Evolutionary conservation across 83 land plant species (phyloP).

Genomic region (Diphasiastrum complanatum): DNA sequence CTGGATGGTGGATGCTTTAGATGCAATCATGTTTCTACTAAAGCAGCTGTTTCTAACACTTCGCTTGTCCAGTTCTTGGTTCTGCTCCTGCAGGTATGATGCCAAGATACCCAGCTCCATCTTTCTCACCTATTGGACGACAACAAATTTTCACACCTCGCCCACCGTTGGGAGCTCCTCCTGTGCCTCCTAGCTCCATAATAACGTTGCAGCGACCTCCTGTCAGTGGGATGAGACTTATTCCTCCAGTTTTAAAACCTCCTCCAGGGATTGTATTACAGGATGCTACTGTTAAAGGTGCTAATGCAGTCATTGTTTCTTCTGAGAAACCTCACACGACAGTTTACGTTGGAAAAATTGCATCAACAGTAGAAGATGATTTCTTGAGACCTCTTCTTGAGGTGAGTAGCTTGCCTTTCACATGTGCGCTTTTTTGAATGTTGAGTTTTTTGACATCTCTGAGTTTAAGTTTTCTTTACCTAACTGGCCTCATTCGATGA

Average conservation of each 20-base stretch:
- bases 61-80: slow-evolving; percentile 49
- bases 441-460: background rate
- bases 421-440: background rate
- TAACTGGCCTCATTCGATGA: background rate
- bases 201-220: slow-evolving; percentile 56
- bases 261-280: slow-evolving; percentile 40
- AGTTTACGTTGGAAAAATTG: slow-evolving; percentile 91
- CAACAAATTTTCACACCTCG: slow-evolving; percentile 61
- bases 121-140: slow-evolving; percentile 57
- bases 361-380: slow-evolving; percentile 79
- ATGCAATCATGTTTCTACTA: background rate
- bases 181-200: slow-evolving; percentile 31
- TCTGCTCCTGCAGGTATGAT: slow-evolving; percentile 57
- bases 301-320: slow-evolving; percentile 36
- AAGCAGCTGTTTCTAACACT: slow-evolving; percentile 20
- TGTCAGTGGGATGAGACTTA: slow-evolving; percentile 48
- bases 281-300: slow-evolving; percentile 45
- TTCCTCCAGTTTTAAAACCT: slow-evolving; percentile 40
- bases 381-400: slow-evolving; percentile 71
- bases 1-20: background rate
- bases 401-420: slow-evolving; percentile 35
- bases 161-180: slow-evolving; percentile 41
- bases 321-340: slow-evolving; percentile 93
- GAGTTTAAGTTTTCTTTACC: background rate
- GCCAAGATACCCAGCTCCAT: slow-evolving; percentile 57